Evolutionary conservation across 2,329 filamentous ascomycete genomes (phyloP).

Genomic region (Bertia moriformis): DNA sequence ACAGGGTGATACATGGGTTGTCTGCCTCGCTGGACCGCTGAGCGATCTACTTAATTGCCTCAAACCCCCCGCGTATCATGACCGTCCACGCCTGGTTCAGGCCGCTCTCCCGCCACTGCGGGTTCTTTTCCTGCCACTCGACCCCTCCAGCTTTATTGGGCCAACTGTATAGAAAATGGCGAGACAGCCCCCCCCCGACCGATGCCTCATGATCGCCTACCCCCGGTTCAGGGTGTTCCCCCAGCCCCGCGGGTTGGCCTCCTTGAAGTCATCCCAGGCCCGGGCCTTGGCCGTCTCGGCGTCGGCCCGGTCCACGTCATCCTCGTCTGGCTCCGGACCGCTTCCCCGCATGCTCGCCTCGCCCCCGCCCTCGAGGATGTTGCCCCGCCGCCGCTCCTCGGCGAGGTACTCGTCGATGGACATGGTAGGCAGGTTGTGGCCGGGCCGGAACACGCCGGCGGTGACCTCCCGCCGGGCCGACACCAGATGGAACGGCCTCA

Average conservation of each 20-base stretch:
- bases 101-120: too few species aligned
- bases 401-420: slow-evolving; percentile 94
- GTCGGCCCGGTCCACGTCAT: slow-evolving; percentile 76
- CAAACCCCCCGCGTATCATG: too few species aligned
- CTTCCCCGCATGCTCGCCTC: slow-evolving; percentile 50
- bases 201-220: too few species aligned
- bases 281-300: slow-evolving; percentile 84
- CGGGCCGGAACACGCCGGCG: slow-evolving; percentile 71
- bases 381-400: slow-evolving; percentile 70
- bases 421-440: slow-evolving; percentile 94
- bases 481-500: slow-evolving; percentile 80
- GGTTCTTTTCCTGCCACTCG: too few species aligned
- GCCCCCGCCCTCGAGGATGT: slow-evolving; percentile 82
- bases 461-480: slow-evolving; percentile 62
- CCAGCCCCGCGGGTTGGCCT: slow-evolving; percentile 72
- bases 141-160: too few species aligned
- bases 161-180: too few species aligned
- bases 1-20: too few species aligned
- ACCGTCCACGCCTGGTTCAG: too few species aligned
- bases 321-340: slow-evolving; percentile 67
- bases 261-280: slow-evolving; percentile 87
- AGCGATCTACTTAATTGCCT: too few species aligned
- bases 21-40: too few species aligned
- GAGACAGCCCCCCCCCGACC: too few species aligned
- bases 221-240: slow-evolving; percentile 77